Percentiles rank a stretch among this genome's conserved stretches.
Conservation (phyloP, 306 rosid genomes). For the Cercis canadensis region DNA sequence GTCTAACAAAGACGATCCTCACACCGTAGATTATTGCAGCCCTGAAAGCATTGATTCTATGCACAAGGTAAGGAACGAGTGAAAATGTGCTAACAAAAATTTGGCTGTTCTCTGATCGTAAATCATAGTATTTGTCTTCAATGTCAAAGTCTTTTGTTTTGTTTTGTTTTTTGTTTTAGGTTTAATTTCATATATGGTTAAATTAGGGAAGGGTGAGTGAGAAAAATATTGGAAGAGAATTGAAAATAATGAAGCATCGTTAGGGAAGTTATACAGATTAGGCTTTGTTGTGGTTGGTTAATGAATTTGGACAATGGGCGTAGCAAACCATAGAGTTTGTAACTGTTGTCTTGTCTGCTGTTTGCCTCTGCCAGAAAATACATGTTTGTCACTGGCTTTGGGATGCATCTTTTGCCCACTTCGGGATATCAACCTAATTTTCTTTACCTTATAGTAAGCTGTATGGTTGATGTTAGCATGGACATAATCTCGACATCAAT, state of each 20-base stretch:
- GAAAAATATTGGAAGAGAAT: neutral
- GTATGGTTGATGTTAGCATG: neutral
- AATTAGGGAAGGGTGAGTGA: neutral
- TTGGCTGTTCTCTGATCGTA: neutral
- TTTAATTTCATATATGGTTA: neutral
- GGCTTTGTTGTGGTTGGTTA: neutral
- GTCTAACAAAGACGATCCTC: conserved; percentile 72
- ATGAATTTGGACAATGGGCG: neutral
- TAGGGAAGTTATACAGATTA: neutral
- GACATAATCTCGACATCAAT: neutral
- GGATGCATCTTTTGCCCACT: neutral
- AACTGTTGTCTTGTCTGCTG: neutral
- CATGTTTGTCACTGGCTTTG: neutral
- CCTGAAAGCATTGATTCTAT: conserved; percentile 77
- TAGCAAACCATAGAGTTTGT: no score
- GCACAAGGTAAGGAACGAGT: conserved; percentile 64
- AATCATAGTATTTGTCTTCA: neutral
- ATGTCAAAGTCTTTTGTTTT: neutral
- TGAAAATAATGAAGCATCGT: neutral
- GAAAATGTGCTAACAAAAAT: neutral
- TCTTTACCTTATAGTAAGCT: neutral
- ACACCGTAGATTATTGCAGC: conserved; percentile 65
- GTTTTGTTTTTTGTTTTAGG: neutral
- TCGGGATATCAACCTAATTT: neutral
- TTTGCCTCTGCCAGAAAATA: neutral